Evolutionary conservation across 1,284 basidiomycete genomes (phyloP), one percentile per base, ranked within the genome.

Genomic region (Rhodotorula sp.): DNA sequence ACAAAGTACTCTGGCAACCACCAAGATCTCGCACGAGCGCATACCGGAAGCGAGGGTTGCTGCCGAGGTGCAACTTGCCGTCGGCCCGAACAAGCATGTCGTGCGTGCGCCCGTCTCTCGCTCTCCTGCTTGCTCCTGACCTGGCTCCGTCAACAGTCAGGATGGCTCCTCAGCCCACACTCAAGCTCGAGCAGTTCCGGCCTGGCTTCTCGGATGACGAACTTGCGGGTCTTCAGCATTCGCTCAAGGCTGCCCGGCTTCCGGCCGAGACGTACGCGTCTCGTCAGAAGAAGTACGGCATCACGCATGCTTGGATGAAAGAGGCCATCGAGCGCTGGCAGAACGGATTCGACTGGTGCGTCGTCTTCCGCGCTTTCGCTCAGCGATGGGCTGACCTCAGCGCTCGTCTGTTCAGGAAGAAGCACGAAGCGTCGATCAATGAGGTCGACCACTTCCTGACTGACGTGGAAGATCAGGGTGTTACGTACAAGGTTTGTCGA

Each of bases 261-360:
- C 74, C 74, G 4, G 19, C 27, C 12, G 60, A 50, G 34, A 76
- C 74, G 17, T 76, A 74, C 55, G 74, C 74, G 4, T 66, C 61
- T 12, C 54, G 42, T 21, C 71, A 75, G 54, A 23, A 14, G 9
- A 42, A 66, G 19, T 75, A 75, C 61, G 74, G 74, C 1, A 61
- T 68, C 53, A 64, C 55, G 25, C 66, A 70, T 23, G 66, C 59
- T 1, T 71, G 54, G 52, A 64, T 75, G 64, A 49, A 56, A 10
- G n/a, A 64, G 19, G 63, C 71, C 3, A 61, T 75, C 58, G 64
- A 50, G 14, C 27, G 66, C 9, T 75, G 74, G 74, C 59, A 67
- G 27, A 48, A 67, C 46, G 64, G 58, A 4, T 73, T 68, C n/a
- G 63, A 68, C 55, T 75, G 71, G 71, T 67, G 27, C 48, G 60